phyloP scores from a whole-genome alignment of 1,139 yeast genomes.

The Diutina ranongensis region DNA sequence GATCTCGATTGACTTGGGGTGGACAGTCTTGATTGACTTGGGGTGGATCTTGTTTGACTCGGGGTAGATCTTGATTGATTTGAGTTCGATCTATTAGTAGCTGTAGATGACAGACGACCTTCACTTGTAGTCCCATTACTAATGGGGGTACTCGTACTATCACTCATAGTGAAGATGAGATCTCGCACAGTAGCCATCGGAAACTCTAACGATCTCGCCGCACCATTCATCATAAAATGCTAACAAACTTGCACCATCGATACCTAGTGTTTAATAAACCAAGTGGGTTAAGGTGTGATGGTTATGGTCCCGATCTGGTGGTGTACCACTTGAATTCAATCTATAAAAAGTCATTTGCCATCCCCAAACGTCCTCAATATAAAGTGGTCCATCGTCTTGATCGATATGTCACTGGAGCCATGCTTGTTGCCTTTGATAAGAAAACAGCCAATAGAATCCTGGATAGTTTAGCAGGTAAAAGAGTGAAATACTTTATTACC shows the following conservation, averaged over 20 bases:
- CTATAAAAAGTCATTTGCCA: neutral
- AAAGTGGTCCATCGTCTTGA: constrained; percentile 2
- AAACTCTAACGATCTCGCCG: too few species aligned
- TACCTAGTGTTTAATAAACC: constrained; percentile 1
- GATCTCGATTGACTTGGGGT: too few species aligned
- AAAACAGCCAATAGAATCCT: neutral
- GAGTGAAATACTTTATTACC: neutral
- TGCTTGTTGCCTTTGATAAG: neutral
- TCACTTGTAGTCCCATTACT: neutral
- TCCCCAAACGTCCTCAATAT: neutral
- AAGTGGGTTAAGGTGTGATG: neutral
- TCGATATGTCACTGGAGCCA: neutral
- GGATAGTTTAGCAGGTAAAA: neutral
- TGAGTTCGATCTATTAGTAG: too few species aligned
- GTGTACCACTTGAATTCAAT: neutral
- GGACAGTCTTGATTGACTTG: too few species aligned
- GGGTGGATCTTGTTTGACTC: too few species aligned
- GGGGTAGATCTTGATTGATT: too few species aligned
- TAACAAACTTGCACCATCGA: too few species aligned
- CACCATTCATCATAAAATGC: too few species aligned
- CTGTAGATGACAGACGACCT: neutral
- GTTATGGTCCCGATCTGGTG: neutral
- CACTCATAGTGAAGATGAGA: neutral
- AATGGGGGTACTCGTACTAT: neutral
- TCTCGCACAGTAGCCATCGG: too few species aligned